phyloP scores from a whole-genome alignment of 2,329 filamentous ascomycete genomes.

The Microdochium trichocladiopsis region DNA sequence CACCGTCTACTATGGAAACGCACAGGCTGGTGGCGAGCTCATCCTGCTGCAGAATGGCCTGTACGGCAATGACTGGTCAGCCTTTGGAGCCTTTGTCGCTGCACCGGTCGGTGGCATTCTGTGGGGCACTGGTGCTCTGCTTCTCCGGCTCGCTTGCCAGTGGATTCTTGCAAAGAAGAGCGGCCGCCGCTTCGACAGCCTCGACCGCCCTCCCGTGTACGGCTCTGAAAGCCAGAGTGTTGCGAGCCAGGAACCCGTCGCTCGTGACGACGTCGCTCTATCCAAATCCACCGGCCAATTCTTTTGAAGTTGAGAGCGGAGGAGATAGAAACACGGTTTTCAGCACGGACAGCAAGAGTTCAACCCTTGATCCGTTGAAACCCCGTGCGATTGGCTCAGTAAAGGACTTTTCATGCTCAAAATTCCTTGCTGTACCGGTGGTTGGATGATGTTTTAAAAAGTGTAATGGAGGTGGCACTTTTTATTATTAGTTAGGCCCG shows the following conservation, averaged over 20 bases:
- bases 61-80: slow-evolving; percentile 73
- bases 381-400: not conserved
- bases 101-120: slow-evolving; percentile 70
- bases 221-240: slow-evolving; percentile 13
- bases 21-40: slow-evolving; percentile 54
- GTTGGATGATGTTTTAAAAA: too few species aligned
- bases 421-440: too few species aligned
- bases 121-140: slow-evolving; percentile 60
- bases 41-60: slow-evolving; percentile 67
- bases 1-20: slow-evolving; percentile 71
- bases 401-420: not conserved
- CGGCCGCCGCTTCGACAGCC: slow-evolving; percentile 58
- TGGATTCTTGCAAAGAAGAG: slow-evolving; percentile 48
- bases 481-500: too few species aligned
- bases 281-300: slow-evolving; percentile 6
- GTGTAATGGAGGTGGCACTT: too few species aligned
- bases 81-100: slow-evolving; percentile 76
- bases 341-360: not conserved
- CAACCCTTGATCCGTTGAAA: not conserved
- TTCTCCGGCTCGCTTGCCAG: slow-evolving; percentile 50
- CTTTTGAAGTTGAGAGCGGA: not conserved
- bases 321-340: not conserved
- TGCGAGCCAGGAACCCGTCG: slow-evolving; percentile 15
- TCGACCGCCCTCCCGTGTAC: slow-evolving; percentile 45
- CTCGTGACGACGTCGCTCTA: slow-evolving; percentile 21